Evolutionary conservation across 495 filamentous ascomycete species (phyloP).

Genomic region (Penicillium ochrochloron): DNA sequence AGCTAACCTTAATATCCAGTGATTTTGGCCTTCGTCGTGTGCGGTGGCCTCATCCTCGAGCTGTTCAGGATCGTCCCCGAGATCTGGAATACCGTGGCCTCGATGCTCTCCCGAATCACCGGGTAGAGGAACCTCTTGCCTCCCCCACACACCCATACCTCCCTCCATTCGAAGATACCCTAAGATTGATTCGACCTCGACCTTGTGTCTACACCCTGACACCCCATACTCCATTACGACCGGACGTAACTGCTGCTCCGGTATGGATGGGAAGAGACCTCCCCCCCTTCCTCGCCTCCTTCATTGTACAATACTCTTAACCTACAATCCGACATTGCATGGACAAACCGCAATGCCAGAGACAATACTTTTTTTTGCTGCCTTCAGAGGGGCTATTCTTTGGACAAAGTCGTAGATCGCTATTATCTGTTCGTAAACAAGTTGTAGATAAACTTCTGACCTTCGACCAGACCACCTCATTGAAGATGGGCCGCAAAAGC

Average conservation of each 20-base stretch:
- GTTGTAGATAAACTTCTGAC: not conserved
- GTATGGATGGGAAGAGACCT: not conserved
- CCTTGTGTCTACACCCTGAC: not conserved
- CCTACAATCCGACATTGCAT: not conserved
- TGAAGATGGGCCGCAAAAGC: not conserved
- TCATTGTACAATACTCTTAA: not conserved
- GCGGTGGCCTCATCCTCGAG: conserved; percentile 31
- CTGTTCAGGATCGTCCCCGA: conserved; percentile 70
- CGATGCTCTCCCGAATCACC: conserved; percentile 32
- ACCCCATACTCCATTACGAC: not conserved
- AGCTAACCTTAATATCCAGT: conserved; percentile 10
- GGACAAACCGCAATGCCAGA: not conserved
- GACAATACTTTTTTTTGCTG: not conserved
- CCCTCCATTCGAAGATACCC: conserved; percentile 22
- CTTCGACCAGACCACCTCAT: conserved; percentile 8
- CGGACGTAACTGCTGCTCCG: not conserved
- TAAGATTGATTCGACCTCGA: not conserved
- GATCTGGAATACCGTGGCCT: conserved; percentile 44
- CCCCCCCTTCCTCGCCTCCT: not conserved
- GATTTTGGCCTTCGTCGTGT: conserved; percentile 31
- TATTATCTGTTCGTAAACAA: conserved; percentile 1
- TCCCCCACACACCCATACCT: not conserved
- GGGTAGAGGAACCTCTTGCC: conserved; percentile 17
- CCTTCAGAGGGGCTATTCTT: not conserved
- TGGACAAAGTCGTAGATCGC: not conserved